Base-by-base conservation (phyloP, 106 monocot species). In the Dendrobium huoshanense region DNA sequence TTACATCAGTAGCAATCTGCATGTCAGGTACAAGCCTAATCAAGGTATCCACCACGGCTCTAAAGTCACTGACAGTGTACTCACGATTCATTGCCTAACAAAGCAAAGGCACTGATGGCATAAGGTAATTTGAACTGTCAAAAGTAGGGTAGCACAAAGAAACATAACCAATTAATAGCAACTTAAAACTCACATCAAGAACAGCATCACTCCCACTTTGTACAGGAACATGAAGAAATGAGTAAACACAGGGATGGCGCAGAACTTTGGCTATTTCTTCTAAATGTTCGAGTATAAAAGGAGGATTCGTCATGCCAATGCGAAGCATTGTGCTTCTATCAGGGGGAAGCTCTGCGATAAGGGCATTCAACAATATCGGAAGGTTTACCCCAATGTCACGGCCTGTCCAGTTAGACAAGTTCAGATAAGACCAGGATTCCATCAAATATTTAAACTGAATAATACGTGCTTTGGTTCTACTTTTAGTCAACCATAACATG, bases 251-350 rank as follows among this genome's bases (percentile, higher is more conserved):
- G 65, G 99, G 99, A 78, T 99, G 99, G 51, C 86, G 49, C 74
- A 99, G 73, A 74, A 92, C 88, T 82, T 85, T 83, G 42, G 95
- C 99, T 72, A 99, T 95, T 77, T 95, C 93, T 89, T 91, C 85
- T 79, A 99, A 86, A 86, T 99, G 93, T 80, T 99, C 90, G 31
- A 99, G 81, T 88, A 99, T 99, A 81, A 83, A 99, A 83, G 98
- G 98, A 86, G 98, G 98, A 86, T 99, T 99, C 9, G 98, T 99
- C 98, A 99, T 99, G 85, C 99, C 99, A 78, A 99, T 92, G 29
- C 99, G 89, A 84, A 99, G 90, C 99, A 99, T 99, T 48, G 95
- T 95, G 80, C 99, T 99, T 91, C 91, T 81, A 83, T 99, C 93
- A 72, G 83, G 42, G 44, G 95, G 99, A 85, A 99, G 99, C 82